Base-by-base conservation (phyloP, 2,329 filamentous ascomycete genomes). In the Aspergillus fumigatus region DNA sequence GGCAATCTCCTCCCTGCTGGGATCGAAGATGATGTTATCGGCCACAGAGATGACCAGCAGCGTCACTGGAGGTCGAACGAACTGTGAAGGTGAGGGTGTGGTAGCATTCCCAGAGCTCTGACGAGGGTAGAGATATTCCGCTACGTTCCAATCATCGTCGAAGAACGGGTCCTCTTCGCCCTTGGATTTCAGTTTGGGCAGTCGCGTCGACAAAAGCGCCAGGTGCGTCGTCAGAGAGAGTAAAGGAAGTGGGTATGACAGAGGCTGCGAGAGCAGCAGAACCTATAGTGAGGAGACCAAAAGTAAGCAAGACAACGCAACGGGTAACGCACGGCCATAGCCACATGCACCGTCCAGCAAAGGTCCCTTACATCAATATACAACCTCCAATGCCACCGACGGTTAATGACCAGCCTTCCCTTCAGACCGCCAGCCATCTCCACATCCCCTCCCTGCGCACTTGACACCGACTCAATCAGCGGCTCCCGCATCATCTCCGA, bases 91-190 rank as follows among this genome's bases (percentile, higher is more conserved):
- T 3, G 57, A 43, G 3, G 58, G 52, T n/a, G 59, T 56, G 4
- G 64, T 59, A 19, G 60, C 66, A 17, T 62, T 63, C 35, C 65
- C 67, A 25, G 56, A 48, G 26, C 55, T 55, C 26, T 62, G 53
- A 38, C 81, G 82, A 1, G 86, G 83, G 76, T 95, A 99, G 29
- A 99, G 79, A 56, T 86, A 87, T 19, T 47, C 82, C 1, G 92
- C 87, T 17, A 88, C 89, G 62, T 89, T 90, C 94, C 94, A 99
- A 77, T 99, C 94, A 76, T 99, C 94, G 77, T 97, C 89, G 75
- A 99, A 99, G 70, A 97, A 87, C 11, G 94, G 94, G 66, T 99
- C 94, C 77, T 99, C 94, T 75, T 97, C 93, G 56, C 85, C 84
- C 73, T 96, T 89, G 1, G 92, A 97, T 71, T 90, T 90, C 52